Percentiles rank a stretch among this genome's conserved stretches.
Conservation (phyloP, 2,329 filamentous ascomycete species). For the Diaporthe citriasiana region DNA sequence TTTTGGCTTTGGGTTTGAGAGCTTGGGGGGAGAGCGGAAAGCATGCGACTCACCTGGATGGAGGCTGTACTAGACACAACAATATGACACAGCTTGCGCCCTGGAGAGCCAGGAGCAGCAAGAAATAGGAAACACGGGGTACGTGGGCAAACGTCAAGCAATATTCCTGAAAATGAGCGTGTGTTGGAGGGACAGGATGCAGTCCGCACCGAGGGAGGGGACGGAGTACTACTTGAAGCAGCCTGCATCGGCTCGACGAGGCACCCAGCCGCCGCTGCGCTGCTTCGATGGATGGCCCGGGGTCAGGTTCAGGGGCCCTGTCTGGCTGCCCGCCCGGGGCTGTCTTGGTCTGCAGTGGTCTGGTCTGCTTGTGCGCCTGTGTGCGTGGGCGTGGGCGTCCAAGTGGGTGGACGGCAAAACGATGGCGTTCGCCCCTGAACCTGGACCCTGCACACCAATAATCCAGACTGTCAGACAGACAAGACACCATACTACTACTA, state of each 20-base stretch:
- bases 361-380: slow-evolving; percentile 23
- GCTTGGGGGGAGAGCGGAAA: slow-evolving; percentile 27
- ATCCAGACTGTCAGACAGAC: not conserved
- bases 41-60: slow-evolving; percentile 51
- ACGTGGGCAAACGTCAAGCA: slow-evolving; percentile 37
- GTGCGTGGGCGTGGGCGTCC: not conserved
- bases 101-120: slow-evolving; percentile 63
- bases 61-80: slow-evolving; percentile 53
- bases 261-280: slow-evolving; percentile 33
- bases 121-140: slow-evolving; percentile 46
- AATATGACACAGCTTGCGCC: slow-evolving; percentile 59
- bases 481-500: not conserved
- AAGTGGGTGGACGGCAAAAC: slow-evolving; percentile 33
- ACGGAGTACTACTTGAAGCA: slow-evolving; percentile 37
- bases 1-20: slow-evolving; percentile 33
- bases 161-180: slow-evolving; percentile 55
- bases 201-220: slow-evolving; percentile 33
- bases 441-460: slow-evolving; percentile 37
- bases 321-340: slow-evolving; percentile 28
- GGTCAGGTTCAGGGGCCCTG: slow-evolving; percentile 34
- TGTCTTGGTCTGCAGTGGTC: slow-evolving; percentile 33
- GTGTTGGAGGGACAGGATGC: slow-evolving; percentile 45
- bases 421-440: slow-evolving; percentile 34
- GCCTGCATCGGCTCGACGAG: slow-evolving; percentile 33
- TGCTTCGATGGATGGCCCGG: slow-evolving; percentile 17